These are phyloP conservation scores for Osmanthus fragrans DNA, from an alignment of 257 asterid genomes.

Conservation along the genomic window DNA sequence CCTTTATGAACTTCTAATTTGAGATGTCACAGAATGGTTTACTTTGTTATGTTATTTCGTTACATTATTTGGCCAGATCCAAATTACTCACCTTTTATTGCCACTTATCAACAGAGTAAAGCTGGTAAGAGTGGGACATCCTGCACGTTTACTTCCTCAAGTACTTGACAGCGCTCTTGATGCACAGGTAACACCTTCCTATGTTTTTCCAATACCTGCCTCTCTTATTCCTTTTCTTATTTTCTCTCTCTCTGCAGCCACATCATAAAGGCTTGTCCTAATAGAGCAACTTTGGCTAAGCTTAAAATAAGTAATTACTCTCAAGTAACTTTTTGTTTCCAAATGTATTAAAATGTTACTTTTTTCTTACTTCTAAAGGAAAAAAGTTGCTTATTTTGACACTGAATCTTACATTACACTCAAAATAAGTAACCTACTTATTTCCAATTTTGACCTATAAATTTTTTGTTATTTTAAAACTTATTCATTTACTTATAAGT, in stretches of 20 bases:
- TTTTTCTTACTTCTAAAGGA: too few species aligned
- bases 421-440: not conserved
- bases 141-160: constrained; percentile 98
- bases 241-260: constrained; percentile 9
- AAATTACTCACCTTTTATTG: constrained; percentile 9
- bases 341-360: not conserved
- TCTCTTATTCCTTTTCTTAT: not conserved
- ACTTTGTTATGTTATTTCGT: not conserved
- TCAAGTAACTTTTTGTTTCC: not conserved
- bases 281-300: not conserved
- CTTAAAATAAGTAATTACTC: not conserved
- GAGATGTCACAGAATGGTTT: not conserved
- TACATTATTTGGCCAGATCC: not conserved
- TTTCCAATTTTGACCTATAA: not conserved
- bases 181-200: constrained; percentile 67
- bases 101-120: constrained; percentile 57
- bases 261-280: not conserved
- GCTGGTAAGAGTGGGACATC: constrained; percentile 96
- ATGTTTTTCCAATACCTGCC: constrained; percentile 17
- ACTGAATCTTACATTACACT: too few species aligned
- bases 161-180: constrained; percentile 88
- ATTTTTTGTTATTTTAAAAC: not conserved
- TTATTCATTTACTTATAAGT: not conserved
- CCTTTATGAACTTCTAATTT: not conserved
- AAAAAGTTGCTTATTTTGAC: too few species aligned